Evolutionary conservation across 176 grass and related monocot genomes (phyloP).

Genomic region (Oryza australiensis): DNA sequence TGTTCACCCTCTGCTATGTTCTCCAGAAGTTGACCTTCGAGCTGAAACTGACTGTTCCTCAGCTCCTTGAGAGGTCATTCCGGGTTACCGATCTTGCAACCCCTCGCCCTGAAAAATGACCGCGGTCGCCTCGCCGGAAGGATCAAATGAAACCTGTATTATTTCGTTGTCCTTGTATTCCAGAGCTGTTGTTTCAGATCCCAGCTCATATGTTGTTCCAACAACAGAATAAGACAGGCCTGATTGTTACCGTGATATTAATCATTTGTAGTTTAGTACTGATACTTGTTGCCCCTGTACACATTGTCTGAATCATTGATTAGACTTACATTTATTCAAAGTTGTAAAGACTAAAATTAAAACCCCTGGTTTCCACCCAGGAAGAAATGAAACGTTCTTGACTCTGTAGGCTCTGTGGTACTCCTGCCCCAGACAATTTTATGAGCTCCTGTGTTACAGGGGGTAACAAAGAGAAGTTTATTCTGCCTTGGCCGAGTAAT

Average conservation of each 20-base stretch:
- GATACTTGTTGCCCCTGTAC: constrained; percentile 29
- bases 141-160: constrained; percentile 20
- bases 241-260: constrained; percentile 29
- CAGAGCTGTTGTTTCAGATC: constrained; percentile 27
- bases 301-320: constrained; percentile 23
- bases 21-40: constrained; percentile 77
- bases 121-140: not conserved
- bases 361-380: not conserved
- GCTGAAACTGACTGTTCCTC: constrained; percentile 64
- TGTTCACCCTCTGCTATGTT: constrained; percentile 60
- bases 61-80: constrained; percentile 64
- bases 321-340: constrained; percentile 16
- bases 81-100: constrained; percentile 39
- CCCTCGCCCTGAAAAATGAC: constrained; percentile 28
- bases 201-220: constrained; percentile 34
- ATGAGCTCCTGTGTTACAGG: not conserved
- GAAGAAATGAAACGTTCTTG: constrained; percentile 23
- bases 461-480: not conserved
- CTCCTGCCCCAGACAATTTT: not conserved
- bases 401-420: not conserved
- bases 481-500: not conserved
- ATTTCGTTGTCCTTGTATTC: constrained; percentile 36
- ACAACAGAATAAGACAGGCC: constrained; percentile 26
- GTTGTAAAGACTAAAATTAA: not conserved
- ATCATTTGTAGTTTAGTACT: constrained; percentile 18